A percentile compares a stretch with the other conserved stretches of the same genome.
Evolutionary conservation across 345 rosid genomes (phyloP).

Genomic region (Hypericum androsaemum): DNA sequence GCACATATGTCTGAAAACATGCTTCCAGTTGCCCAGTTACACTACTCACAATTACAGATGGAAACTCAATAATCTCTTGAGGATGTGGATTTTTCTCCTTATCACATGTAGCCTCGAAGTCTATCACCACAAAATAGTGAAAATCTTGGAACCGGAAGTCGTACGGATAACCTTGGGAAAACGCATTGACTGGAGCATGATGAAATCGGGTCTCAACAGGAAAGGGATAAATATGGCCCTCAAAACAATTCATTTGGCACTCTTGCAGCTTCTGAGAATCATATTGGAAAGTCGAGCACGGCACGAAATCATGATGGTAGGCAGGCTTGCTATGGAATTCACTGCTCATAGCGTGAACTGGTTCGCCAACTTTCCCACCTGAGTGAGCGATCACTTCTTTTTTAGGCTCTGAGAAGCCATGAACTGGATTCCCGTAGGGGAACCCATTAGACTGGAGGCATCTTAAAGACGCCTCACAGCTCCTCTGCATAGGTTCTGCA

Average conservation of each 20-base stretch:
- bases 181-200: conserved; percentile 24
- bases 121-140: conserved; percentile 41
- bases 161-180: conserved; percentile 26
- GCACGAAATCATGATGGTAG: conserved; percentile 27
- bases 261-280: conserved; percentile 34
- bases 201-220: conserved; percentile 37
- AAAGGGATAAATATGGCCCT: conserved; percentile 32
- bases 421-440: conserved; percentile 34
- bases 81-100: conserved; percentile 42
- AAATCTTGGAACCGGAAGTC: conserved; percentile 43
- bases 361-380: conserved; percentile 26
- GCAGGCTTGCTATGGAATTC: conserved; percentile 30
- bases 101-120: conserved; percentile 44
- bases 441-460: conserved; percentile 39
- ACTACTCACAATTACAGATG: conserved; percentile 40
- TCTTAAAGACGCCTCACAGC: conserved; percentile 41
- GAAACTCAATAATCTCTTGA: conserved; percentile 44
- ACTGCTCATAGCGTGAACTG: conserved; percentile 20
- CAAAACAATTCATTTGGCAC: conserved; percentile 30
- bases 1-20: conserved; percentile 39
- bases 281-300: conserved; percentile 34
- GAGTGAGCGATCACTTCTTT: conserved; percentile 24
- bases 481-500: conserved; percentile 39
- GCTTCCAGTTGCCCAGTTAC: conserved; percentile 35
- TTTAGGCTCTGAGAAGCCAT: conserved; percentile 29